phyloP scores from a whole-genome alignment of 2,329 filamentous ascomycete species.

The Sphaerulina vaccinii region DNA sequence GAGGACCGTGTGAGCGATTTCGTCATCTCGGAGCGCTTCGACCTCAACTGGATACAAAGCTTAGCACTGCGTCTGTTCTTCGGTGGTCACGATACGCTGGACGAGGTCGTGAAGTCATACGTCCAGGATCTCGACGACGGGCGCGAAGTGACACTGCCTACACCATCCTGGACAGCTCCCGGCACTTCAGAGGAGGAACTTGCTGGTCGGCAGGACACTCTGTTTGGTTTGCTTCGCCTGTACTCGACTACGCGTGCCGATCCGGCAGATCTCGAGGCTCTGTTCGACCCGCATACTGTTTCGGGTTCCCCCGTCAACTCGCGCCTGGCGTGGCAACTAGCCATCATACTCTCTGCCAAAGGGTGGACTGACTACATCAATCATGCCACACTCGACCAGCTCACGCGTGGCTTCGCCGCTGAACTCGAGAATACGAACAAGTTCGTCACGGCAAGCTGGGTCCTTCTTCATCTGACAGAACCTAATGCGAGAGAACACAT shows the following conservation, averaged over 20 bases:
- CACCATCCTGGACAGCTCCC: conserved; percentile 57
- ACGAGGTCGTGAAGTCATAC: conserved; percentile 71
- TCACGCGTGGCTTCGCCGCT: conserved; percentile 54
- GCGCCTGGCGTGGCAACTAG: conserved; percentile 81
- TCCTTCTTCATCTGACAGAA: conserved; percentile 35
- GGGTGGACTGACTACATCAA: conserved; percentile 27
- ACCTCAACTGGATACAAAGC: conserved; percentile 87
- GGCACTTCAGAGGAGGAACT: conserved; percentile 5
- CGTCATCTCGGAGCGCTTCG: conserved; percentile 77
- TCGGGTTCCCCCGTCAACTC: conserved; percentile 72
- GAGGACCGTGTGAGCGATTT: conserved; percentile 83
- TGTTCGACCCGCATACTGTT: conserved; percentile 73
- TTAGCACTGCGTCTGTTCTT: conserved; percentile 94
- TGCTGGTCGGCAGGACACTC: conserved; percentile 66
- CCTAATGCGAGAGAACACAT: conserved; percentile 27
- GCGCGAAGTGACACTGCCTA: conserved; percentile 66
- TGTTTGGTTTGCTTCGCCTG: conserved; percentile 84
- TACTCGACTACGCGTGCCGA: conserved; percentile 29
- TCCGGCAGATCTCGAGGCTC: conserved; percentile 58
- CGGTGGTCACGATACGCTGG: conserved; percentile 65
- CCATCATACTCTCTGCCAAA: conserved; percentile 52
- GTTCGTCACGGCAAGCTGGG: conserved; percentile 33
- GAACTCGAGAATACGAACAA: conserved; percentile 34
- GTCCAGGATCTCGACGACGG: conserved; percentile 69
- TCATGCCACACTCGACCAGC: conserved; percentile 58